Base-by-base conservation (phyloP, 2,329 filamentous ascomycete species). In the Fusarium mexicanum region DNA sequence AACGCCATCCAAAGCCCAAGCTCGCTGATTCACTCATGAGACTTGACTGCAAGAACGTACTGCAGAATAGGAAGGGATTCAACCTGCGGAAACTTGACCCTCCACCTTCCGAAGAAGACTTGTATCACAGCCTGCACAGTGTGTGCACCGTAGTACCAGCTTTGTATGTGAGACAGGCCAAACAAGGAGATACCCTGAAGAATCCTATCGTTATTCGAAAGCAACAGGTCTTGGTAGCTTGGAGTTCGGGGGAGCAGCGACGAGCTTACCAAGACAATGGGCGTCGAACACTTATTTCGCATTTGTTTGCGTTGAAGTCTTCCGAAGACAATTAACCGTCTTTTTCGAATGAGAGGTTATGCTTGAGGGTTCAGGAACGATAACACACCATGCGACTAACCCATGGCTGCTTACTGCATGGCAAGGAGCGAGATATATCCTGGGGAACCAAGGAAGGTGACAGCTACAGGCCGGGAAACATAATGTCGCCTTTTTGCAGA, bases 191-290 rank as follows among this genome's bases (percentile, higher is more conserved):
- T 63, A 71, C 76, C 7, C 79, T 83, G 63, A 79, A 80, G 64
- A 79, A 81, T 55, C 80, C 82, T 1, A 75, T 69, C 14, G 65
- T 83, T 14, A 77, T 85, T n/a, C 78, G 80, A 33, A 82, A 80
- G 69, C 84, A 85, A 70, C 79, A 80, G 62, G 77, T 84, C 67
- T 71, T 85, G 22, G 82, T 85, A 20, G 83, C 81, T 8, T 85
- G 81, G 81, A 81, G 81, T 1, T n/a, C 75, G 6, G 75, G 75
- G 29, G 81, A 83, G 61, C 79, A 80, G 76, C 76, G 77, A 22
- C 74, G 76, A 5, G 66, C 64, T 46, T 83, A 81, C 57, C 47
- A 69, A 16, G 73, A 77, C 5, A 69, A 73, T 7, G 78, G 78
- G 4, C 78, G 82, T 26, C 76, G 75, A 59, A 80, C 82, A 2